phyloP scores from a whole-genome alignment of 129 eudicot species.

The Tanacetum coccineum region DNA sequence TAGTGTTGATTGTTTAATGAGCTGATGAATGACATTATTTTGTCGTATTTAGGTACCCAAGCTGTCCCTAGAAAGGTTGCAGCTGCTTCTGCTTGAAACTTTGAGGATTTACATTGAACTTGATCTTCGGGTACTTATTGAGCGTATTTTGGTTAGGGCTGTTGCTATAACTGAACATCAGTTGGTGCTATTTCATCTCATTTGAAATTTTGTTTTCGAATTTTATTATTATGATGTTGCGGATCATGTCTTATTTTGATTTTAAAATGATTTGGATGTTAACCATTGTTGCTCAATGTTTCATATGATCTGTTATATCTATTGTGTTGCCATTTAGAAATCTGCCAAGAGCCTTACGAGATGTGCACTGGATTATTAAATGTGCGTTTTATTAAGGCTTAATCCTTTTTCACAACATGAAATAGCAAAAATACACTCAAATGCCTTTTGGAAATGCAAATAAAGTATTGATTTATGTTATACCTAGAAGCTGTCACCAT shows the following conservation, averaged over 20 bases:
- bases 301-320: background rate
- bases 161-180: slow-evolving; percentile 12
- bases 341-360: background rate
- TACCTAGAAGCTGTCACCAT: no score
- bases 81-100: slow-evolving; percentile 28
- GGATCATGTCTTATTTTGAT: slow-evolving; percentile 15
- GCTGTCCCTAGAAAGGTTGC: slow-evolving; percentile 62
- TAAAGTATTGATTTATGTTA: no score
- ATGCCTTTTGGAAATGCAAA: no score
- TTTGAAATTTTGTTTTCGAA: background rate
- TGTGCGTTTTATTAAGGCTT: background rate
- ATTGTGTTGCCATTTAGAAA: background rate
- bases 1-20: background rate
- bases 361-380: background rate
- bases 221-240: slow-evolving; percentile 14
- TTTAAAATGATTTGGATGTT: background rate
- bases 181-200: slow-evolving; percentile 5
- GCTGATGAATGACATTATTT: background rate
- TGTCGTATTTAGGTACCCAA: slow-evolving; percentile 42
- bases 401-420: no score
- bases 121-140: slow-evolving; percentile 6
- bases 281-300: background rate
- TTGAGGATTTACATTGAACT: background rate
- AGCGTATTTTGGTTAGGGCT: slow-evolving; percentile 5
- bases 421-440: no score